Conservation (phyloP, 2,329 filamentous ascomycete genomes). For the Claviceps fusiformis region DNA sequence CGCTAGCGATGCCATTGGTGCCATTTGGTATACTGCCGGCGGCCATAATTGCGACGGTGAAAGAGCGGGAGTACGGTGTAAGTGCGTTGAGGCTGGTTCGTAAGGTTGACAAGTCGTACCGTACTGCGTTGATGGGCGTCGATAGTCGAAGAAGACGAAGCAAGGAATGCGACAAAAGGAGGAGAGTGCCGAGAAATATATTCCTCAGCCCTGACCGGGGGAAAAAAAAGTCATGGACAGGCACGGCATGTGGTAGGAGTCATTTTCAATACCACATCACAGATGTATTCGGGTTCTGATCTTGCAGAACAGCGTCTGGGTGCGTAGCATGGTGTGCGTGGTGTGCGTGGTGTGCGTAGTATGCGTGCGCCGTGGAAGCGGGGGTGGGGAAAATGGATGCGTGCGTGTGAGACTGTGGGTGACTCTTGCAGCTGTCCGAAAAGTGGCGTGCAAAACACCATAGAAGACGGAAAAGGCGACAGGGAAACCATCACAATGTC, state of each 20-base stretch:
- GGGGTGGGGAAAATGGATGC: not conserved
- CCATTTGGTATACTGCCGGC: not conserved
- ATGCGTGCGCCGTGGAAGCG: not conserved
- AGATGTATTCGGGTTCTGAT: not conserved
- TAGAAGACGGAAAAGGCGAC: not conserved
- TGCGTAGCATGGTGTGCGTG: not conserved
- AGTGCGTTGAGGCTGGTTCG: not conserved
- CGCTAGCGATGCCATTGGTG: not conserved
- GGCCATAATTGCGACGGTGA: not conserved
- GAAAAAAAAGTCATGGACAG: not conserved
- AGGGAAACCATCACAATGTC: not conserved
- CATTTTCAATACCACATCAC: not conserved
- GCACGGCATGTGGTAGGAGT: not conserved
- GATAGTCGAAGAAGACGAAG: not conserved
- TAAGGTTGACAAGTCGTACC: not conserved
- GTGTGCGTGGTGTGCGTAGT: not conserved
- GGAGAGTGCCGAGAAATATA: not conserved
- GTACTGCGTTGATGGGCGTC: not conserved
- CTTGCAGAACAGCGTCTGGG: not conserved
- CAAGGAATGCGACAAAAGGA: not conserved
- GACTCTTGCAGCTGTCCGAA: not conserved
- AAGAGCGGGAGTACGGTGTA: not conserved
- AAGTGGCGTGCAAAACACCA: not conserved
- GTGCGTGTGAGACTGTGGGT: not conserved
- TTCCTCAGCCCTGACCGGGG: not conserved